Percentiles rank a stretch among this genome's conserved stretches.
These are phyloP conservation scores for Pseudocercospora fuligena DNA, from an alignment of 2,329 filamentous ascomycete species.

Conservation along the genomic window DNA sequence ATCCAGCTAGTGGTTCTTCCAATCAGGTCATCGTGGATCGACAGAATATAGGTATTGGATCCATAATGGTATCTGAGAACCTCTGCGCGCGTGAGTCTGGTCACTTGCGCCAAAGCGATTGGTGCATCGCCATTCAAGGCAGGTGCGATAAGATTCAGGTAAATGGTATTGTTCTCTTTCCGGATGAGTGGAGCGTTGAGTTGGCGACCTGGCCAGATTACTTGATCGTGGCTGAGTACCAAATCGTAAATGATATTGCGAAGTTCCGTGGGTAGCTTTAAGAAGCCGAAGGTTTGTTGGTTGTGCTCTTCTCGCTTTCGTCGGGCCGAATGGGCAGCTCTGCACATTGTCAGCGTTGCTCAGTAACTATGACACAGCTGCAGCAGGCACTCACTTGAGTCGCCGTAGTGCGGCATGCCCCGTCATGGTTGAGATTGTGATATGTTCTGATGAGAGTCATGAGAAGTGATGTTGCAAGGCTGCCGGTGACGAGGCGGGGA, in stretches of 20 bases:
- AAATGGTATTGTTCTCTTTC: not conserved
- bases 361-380: not conserved
- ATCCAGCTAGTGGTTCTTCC: constrained; percentile 4
- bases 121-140: not conserved
- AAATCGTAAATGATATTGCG: constrained; percentile 6
- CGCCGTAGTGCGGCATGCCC: not conserved
- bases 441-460: not conserved
- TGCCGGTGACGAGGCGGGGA: not conserved
- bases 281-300: constrained; percentile 6
- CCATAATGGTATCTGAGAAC: constrained; percentile 3
- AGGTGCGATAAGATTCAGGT: constrained; percentile 7
- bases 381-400: not conserved
- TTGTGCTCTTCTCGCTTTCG: constrained; percentile 15
- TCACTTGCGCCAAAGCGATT: constrained; percentile 2
- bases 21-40: constrained; percentile 4
- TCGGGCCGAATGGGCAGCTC: constrained; percentile 10
- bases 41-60: constrained; percentile 3
- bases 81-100: not conserved
- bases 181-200: constrained; percentile 7
- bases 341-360: not conserved
- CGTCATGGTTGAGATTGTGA: not conserved
- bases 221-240: constrained; percentile 1
- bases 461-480: not conserved
- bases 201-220: constrained; percentile 1
- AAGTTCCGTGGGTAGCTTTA: constrained; percentile 15